A percentile compares a stretch with the other conserved stretches of the same genome.
Conservation (phyloP, 805 yeast genomes). For the Monosporozyma solicola region DNA sequence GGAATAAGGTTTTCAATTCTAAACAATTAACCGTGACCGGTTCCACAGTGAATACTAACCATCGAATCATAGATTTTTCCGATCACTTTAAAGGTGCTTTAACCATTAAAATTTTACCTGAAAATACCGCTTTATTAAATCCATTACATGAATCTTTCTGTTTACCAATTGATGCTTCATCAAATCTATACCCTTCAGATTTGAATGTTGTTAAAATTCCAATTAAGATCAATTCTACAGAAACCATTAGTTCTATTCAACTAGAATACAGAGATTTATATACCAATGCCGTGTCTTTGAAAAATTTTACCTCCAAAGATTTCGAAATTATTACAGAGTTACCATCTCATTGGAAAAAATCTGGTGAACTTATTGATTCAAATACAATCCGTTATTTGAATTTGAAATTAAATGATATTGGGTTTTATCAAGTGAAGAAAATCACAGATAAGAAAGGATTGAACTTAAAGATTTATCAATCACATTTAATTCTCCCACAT, state of each 20-base stretch:
- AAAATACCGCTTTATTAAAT: constrained; percentile 75
- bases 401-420: constrained; percentile 59
- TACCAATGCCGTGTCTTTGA: constrained; percentile 36
- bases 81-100: constrained; percentile 75
- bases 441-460: constrained; percentile 62
- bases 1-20: constrained; percentile 31
- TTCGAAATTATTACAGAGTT: constrained; percentile 33
- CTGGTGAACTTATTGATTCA: constrained; percentile 1
- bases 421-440: constrained; percentile 60
- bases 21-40: constrained; percentile 49
- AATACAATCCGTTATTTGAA: constrained; percentile 45
- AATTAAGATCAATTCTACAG: constrained; percentile 69
- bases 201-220: constrained; percentile 39
- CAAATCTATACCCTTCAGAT: constrained; percentile 10
- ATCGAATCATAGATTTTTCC: constrained; percentile 21
- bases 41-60: constrained; percentile 29
- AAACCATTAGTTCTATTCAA: constrained; percentile 59
- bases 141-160: constrained; percentile 66
- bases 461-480: constrained; percentile 49
- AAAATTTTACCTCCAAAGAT: constrained; percentile 51
- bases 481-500: constrained; percentile 55
- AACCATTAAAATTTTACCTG: constrained; percentile 82
- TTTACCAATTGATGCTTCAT: constrained; percentile 32
- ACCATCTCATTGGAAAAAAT: constrained; percentile 9
- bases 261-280: constrained; percentile 51